Evolutionary conservation across 306 rosid species (phyloP), one percentile per base, ranked within the genome.

Genomic region (Leucaena leucocephala): DNA sequence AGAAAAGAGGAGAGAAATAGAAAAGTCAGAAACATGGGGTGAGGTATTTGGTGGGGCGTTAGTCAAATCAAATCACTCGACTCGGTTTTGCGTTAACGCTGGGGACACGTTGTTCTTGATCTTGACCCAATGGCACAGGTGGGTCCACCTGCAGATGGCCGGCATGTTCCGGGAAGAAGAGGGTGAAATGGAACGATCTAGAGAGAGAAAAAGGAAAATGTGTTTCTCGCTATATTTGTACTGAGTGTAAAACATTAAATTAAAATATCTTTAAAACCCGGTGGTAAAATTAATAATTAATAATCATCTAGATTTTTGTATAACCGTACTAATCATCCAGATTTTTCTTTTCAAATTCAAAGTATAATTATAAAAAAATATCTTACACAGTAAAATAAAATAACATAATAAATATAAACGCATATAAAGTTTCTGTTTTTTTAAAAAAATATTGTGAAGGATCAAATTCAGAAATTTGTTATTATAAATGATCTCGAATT

Each of bases 11-110:
- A 70, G 21, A 76, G 15, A 71, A 66, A 76, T n/a, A 1, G 82
- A 19, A 54, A 52, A 76, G 48, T 46, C 15, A 75, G 36, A 78
- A 71, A 79, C 82, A 19, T 10, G 64, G 65, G 78, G 69, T 46
- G 42, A 1, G 36, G 35, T 9, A 8, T 9, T 21, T 9, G 36
- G 36, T 22, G 0, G 36, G 2, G 15, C 1, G 36, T 15, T 3
- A 27, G 64, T 58, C 64, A 58, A 58, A 58, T 58, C 64, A 58
- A 9, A 21, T 58, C 36, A 58, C 2, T 22, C 16, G 64, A 58
- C 64, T 58, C 64, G 64, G 36, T 21, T 58, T 22, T 9, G 36
- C 64, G 64, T 58, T 8, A 58, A 19, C 5, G 36, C 4, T 21
- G 10, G 36, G 15, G 14, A 58, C 64, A 10, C 64, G 64, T 58